Conservation (phyloP, 768 basidiomycete genomes). For the Hebeloma cylindrosporum region DNA sequence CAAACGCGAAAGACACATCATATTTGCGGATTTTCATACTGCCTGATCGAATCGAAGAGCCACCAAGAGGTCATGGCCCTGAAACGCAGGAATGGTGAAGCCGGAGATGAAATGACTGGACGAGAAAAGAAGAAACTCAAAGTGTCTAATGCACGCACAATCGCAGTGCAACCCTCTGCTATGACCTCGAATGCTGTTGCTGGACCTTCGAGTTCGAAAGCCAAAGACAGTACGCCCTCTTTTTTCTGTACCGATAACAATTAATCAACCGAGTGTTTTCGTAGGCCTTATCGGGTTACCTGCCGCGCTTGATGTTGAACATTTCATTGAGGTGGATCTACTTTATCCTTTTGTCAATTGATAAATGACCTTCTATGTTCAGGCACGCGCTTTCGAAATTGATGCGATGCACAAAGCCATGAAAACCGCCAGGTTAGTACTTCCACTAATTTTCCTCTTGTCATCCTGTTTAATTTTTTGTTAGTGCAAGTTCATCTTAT, state of each 20-base stretch:
- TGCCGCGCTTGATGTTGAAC: constrained; percentile 79
- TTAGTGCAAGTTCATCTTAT: constrained; percentile 68
- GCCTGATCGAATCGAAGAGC: not conserved
- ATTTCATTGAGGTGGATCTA: constrained; percentile 79
- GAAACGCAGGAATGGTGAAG: constrained; percentile 39
- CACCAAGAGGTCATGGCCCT: constrained; percentile 15
- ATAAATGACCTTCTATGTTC: not conserved
- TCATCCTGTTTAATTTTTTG: not conserved
- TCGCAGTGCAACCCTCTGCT: constrained; percentile 53
- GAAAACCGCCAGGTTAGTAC: constrained; percentile 65
- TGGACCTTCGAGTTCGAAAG: constrained; percentile 39
- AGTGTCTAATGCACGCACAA: constrained; percentile 61
- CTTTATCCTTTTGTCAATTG: not conserved
- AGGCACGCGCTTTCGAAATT: constrained; percentile 91
- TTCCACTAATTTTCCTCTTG: not conserved
- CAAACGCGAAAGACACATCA: no score
- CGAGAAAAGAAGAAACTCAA: constrained; percentile 73
- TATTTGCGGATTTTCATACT: no score
- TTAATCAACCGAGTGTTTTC: not conserved
- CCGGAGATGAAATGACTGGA: constrained; percentile 33
- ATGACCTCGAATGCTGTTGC: constrained; percentile 29
- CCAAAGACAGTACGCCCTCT: constrained; percentile 7
- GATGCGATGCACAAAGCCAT: constrained; percentile 87
- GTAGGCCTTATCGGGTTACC: constrained; percentile 65
- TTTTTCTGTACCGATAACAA: not conserved